Evolutionary conservation across 2,329 filamentous ascomycete species (phyloP).

Genomic region (Scedosporium boydii): DNA sequence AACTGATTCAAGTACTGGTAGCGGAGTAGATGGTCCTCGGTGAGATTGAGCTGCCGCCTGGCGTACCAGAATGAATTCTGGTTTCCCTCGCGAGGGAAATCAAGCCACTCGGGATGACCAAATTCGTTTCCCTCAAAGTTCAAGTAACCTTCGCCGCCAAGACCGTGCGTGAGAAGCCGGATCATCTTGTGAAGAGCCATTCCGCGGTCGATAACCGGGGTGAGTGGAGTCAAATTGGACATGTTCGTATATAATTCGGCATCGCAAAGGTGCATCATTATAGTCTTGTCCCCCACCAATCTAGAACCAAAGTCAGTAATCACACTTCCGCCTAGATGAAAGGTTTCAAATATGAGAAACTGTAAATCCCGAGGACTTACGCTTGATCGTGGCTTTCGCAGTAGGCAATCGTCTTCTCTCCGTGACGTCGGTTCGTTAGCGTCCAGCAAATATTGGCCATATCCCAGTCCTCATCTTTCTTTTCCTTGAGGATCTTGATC

Average conservation of each 20-base stretch:
- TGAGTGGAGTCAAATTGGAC: conserved; percentile 77
- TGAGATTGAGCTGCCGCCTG: conserved; percentile 83
- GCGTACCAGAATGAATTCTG: conserved; percentile 92
- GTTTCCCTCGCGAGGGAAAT: conserved; percentile 92
- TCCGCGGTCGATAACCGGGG: conserved; percentile 79
- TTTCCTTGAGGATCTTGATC: conserved; percentile 97
- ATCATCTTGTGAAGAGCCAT: conserved; percentile 97
- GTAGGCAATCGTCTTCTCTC: conserved; percentile 97
- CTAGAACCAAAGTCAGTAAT: conserved; percentile 32
- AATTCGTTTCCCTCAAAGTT: conserved; percentile 99
- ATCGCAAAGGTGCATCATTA: conserved; percentile 98
- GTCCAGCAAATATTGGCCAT: conserved; percentile 78
- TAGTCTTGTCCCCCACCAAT: conserved; percentile 88
- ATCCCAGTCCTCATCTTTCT: conserved; percentile 85
- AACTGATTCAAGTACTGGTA: conserved; percentile 93
- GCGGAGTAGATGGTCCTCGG: conserved; percentile 74
- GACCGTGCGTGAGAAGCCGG: conserved; percentile 77
- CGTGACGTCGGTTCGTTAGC: conserved; percentile 83
- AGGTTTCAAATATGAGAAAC: conserved; percentile 2
- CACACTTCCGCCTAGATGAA: neutral
- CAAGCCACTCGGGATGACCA: conserved; percentile 96
- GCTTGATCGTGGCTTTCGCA: conserved; percentile 97
- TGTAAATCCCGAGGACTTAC: conserved; percentile 42
- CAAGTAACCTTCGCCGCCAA: conserved; percentile 93
- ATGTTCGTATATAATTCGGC: conserved; percentile 97